These are phyloP conservation scores for Phyllosticta citrichinensis DNA, from an alignment of 2,329 filamentous ascomycete genomes.

Conservation along the genomic window DNA sequence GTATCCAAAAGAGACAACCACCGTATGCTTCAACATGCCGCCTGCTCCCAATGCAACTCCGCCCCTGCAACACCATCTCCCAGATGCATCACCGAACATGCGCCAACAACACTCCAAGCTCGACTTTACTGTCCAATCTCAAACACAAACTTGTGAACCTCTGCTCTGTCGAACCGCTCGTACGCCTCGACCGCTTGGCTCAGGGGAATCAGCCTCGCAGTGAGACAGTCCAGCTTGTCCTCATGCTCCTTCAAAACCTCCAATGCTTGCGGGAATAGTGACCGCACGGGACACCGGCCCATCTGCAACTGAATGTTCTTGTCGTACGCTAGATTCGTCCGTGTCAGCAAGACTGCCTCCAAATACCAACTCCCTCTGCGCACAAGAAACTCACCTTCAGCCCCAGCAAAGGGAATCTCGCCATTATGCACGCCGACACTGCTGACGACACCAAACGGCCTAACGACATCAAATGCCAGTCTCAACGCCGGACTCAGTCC, in stretches of 20 bases:
- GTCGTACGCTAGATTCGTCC: conserved; percentile 31
- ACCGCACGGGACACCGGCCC: conserved; percentile 40
- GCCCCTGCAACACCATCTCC: background rate
- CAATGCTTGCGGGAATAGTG: conserved; percentile 38
- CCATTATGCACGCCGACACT: conserved; percentile 43
- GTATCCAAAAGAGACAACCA: background rate
- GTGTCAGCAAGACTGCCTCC: conserved; percentile 30
- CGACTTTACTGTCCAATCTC: conserved; percentile 28
- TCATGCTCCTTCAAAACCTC: conserved; percentile 38
- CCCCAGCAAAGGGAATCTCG: conserved; percentile 16
- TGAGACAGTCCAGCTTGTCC: conserved; percentile 36
- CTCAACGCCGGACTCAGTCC: conserved; percentile 38
- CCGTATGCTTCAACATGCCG: background rate
- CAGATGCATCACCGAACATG: background rate
- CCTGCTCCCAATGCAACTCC: background rate
- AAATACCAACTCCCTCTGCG: background rate
- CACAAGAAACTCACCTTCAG: background rate
- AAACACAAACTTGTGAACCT: conserved; percentile 44
- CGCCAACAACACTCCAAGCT: background rate
- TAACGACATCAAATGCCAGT: conserved; percentile 38
- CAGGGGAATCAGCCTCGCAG: conserved; percentile 42
- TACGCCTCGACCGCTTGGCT: conserved; percentile 42
- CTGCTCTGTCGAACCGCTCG: conserved; percentile 42
- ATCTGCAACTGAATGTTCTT: conserved; percentile 42
- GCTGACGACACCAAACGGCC: conserved; percentile 40